Evolutionary conservation across 768 basidiomycete genomes (phyloP).

Genomic region (Amanita rimosa): DNA sequence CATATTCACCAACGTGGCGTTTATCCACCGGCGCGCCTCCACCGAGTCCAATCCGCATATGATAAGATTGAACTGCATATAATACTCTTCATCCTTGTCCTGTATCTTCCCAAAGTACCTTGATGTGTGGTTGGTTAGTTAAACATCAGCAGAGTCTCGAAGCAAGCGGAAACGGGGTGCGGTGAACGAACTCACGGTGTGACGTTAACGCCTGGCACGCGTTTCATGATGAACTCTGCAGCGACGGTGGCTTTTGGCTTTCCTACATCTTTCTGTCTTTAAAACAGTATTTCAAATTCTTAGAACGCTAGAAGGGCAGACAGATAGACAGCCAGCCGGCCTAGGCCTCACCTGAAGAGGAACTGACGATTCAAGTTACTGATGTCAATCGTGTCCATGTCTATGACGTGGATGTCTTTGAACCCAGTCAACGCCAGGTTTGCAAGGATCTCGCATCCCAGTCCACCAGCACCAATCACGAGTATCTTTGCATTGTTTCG

Average conservation of each 20-base stretch:
- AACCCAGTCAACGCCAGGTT: slow-evolving; percentile 95
- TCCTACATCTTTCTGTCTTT: slow-evolving; percentile 86
- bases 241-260: slow-evolving; percentile 89
- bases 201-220: slow-evolving; percentile 92
- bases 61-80: slow-evolving; percentile 92
- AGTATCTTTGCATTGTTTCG: slow-evolving; percentile 81
- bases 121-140: too few species aligned
- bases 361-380: slow-evolving; percentile 99
- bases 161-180: not conserved
- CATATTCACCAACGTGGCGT: slow-evolving; percentile 90
- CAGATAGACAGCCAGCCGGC: too few species aligned
- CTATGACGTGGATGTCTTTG: slow-evolving; percentile 98
- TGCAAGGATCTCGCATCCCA: slow-evolving; percentile 95
- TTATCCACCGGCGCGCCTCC: slow-evolving; percentile 97
- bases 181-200: slow-evolving; percentile 64
- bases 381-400: slow-evolving; percentile 99
- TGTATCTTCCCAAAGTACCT: slow-evolving; percentile 97
- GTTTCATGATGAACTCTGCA: slow-evolving; percentile 93
- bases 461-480: slow-evolving; percentile 95
- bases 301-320: too few species aligned
- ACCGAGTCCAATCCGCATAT: slow-evolving; percentile 97
- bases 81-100: slow-evolving; percentile 92
- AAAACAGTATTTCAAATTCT: too few species aligned
- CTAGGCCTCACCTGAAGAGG: slow-evolving; percentile 81
- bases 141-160: too few species aligned